These are phyloP conservation scores for Globisporangium barbulae DNA, from an alignment of 352 stramenopile genomes.

Conservation along the genomic window DNA sequence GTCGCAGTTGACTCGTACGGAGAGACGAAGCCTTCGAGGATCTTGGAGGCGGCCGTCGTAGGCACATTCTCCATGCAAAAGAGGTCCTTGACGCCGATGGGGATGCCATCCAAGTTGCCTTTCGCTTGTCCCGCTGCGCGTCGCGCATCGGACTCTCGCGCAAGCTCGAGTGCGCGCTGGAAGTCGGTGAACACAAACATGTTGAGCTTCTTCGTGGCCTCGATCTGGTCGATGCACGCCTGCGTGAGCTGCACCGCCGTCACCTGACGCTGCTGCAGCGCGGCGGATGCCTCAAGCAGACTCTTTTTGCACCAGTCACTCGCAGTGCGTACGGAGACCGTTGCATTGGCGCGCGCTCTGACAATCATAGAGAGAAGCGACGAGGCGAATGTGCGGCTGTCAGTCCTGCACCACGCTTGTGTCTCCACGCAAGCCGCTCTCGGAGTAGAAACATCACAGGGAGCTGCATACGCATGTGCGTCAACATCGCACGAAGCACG, in stretches of 20 bases:
- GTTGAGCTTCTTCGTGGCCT: constrained; percentile 65
- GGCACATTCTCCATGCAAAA: constrained; percentile 90
- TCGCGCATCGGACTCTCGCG: constrained; percentile 76
- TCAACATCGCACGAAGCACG: not conserved
- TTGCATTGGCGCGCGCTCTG: constrained; percentile 7
- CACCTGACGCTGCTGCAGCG: constrained; percentile 42
- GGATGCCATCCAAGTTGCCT: constrained; percentile 92
- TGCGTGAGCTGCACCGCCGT: constrained; percentile 63
- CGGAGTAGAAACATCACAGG: not conserved
- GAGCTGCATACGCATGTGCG: too few relatives aligned
- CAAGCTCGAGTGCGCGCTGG: constrained; percentile 60
- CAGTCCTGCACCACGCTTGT: not conserved
- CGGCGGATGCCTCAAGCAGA: constrained; percentile 47
- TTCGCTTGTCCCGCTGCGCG: constrained; percentile 35
- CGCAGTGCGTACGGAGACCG: constrained; percentile 14
- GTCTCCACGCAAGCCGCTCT: not conserved
- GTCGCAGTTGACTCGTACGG: constrained; percentile 89
- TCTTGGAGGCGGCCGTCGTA: constrained; percentile 88
- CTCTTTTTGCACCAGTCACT: constrained; percentile 68
- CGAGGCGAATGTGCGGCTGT: not conserved
- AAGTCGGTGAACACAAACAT: constrained; percentile 81
- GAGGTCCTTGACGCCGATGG: constrained; percentile 96
- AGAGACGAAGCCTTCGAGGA: constrained; percentile 88
- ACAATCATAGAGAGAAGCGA: not conserved
- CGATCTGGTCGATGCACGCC: constrained; percentile 72